Percentiles rank a stretch among this genome's conserved stretches.
Evolutionary conservation across 1,284 basidiomycete genomes (phyloP).

Genomic region (Microbotryum saponariae): DNA sequence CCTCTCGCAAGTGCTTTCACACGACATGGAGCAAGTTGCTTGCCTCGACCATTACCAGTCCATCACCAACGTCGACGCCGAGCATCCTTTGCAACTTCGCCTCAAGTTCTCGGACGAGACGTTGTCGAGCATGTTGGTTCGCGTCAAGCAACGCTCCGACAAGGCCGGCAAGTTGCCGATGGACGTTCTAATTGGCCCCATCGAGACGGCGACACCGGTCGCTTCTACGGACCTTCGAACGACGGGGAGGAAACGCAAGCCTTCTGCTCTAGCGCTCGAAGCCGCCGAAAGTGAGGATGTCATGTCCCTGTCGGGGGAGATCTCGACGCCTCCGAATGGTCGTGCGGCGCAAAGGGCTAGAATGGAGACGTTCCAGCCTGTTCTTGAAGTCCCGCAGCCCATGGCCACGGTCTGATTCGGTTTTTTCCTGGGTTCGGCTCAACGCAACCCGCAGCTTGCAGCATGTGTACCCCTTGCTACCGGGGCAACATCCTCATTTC

Average conservation of each 20-base stretch:
- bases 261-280: slow-evolving; percentile 21
- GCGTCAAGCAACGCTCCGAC: slow-evolving; percentile 22
- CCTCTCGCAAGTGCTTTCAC: slow-evolving; percentile 71
- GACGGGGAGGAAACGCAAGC: slow-evolving; percentile 25
- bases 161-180: slow-evolving; percentile 15
- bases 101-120: slow-evolving; percentile 31
- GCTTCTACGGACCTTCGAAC: slow-evolving; percentile 11
- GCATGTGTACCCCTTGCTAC: too few species aligned
- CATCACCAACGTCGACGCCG: slow-evolving; percentile 10
- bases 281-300: slow-evolving; percentile 4
- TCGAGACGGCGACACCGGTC: slow-evolving; percentile 4
- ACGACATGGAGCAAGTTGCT: slow-evolving; percentile 57
- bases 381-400: too few species aligned
- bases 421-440: too few species aligned
- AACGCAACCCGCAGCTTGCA: too few species aligned
- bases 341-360: too few species aligned
- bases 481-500: too few species aligned
- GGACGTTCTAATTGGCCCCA: slow-evolving; percentile 1
- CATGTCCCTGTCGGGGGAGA: too few species aligned
- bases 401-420: too few species aligned
- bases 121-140: slow-evolving; percentile 22
- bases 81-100: slow-evolving; percentile 15
- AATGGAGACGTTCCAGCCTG: too few species aligned
- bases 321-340: too few species aligned
- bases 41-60: slow-evolving; percentile 68